Conservation (phyloP, 192 early-diverging fungal genomes). For the Coemansia nantahalensis region DNA sequence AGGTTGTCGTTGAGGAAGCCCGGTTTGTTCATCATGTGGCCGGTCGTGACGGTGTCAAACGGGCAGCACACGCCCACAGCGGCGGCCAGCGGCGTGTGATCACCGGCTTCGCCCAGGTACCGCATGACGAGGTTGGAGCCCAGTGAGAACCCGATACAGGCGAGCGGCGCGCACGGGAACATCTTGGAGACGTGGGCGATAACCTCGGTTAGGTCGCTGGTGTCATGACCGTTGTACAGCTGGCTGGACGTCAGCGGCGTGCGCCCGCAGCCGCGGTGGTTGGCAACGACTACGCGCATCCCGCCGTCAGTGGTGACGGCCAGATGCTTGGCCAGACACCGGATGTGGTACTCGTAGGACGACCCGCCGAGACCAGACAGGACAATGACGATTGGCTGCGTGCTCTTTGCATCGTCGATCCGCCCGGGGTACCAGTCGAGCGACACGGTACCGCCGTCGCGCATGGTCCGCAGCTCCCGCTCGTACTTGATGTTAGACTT, state of each 20-base stretch:
- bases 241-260: conserved; percentile 54
- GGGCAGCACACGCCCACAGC: conserved; percentile 83
- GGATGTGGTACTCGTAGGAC: conserved; percentile 85
- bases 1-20: conserved; percentile 54
- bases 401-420: conserved; percentile 28
- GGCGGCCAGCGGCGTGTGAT: conserved; percentile 64
- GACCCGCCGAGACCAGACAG: conserved; percentile 91
- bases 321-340: conserved; percentile 62
- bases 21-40: conserved; percentile 41
- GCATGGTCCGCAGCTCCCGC: conserved; percentile 55
- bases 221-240: conserved; percentile 78
- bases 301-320: conserved; percentile 30
- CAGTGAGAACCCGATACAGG: conserved; percentile 83
- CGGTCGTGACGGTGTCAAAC: conserved; percentile 63
- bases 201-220: conserved; percentile 60
- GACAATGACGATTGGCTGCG: conserved; percentile 66
- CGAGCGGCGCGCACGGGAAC: conserved; percentile 56
- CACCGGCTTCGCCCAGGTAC: conserved; percentile 77
- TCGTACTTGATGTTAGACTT: conserved; percentile 10
- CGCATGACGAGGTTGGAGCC: conserved; percentile 91
- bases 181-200: conserved; percentile 27
- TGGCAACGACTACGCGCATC: conserved; percentile 64
- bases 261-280: conserved; percentile 42
- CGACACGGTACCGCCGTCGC: conserved; percentile 80
- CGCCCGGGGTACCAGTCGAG: conserved; percentile 81